These are phyloP conservation scores for Henckelia pumila DNA, from an alignment of 257 asterid species.

Conservation along the genomic window DNA sequence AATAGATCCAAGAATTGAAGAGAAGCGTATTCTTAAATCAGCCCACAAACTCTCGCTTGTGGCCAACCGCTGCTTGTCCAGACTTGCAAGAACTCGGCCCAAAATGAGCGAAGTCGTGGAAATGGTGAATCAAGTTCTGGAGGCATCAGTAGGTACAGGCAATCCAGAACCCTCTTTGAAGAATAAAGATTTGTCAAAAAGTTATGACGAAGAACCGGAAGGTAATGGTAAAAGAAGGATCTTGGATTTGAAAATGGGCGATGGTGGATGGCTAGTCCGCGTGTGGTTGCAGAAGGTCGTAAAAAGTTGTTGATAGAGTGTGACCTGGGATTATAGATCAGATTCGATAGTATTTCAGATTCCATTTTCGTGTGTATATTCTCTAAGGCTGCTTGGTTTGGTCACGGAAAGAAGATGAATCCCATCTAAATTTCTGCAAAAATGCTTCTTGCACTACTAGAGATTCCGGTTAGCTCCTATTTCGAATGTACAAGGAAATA, in stretches of 20 bases:
- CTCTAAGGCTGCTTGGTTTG: neutral
- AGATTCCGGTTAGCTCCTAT: neutral
- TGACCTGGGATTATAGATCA: neutral
- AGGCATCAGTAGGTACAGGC: neutral
- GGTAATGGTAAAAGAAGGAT: neutral
- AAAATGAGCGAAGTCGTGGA: constrained; percentile 33
- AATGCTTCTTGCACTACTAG: neutral
- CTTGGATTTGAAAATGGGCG: neutral
- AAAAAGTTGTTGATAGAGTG: neutral
- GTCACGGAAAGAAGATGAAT: neutral
- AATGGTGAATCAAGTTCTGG: constrained; percentile 2
- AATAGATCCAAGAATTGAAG: constrained; percentile 80
- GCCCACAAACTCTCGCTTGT: constrained; percentile 82
- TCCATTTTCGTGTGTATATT: neutral
- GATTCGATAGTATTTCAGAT: neutral
- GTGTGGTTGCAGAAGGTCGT: neutral
- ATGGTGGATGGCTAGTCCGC: neutral
- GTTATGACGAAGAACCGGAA: neutral
- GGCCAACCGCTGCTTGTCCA: constrained; percentile 86
- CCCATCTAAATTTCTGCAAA: neutral
- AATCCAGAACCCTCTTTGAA: neutral
- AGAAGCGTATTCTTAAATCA: constrained; percentile 46
- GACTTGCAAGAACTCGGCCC: constrained; percentile 73
- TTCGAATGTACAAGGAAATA: neutral
- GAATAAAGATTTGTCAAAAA: neutral